Conservation (phyloP, 2,329 filamentous ascomycete genomes). For the Ophiostoma sp. region DNA sequence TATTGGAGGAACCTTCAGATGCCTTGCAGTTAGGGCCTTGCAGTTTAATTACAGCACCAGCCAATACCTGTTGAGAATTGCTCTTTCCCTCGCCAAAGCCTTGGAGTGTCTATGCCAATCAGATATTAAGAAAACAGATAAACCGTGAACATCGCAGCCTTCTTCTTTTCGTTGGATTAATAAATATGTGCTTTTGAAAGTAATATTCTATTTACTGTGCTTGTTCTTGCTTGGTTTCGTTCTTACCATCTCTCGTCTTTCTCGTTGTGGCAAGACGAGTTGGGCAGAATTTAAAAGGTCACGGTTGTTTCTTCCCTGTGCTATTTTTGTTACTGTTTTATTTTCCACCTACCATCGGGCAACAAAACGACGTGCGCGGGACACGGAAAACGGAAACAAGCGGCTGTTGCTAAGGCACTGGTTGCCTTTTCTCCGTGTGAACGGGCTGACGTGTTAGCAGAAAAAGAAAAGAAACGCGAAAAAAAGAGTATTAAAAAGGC, state of each 20-base stretch:
- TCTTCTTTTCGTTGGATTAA: background rate
- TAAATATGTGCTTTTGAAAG: background rate
- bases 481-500: background rate
- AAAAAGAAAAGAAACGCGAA: background rate
- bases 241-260: background rate
- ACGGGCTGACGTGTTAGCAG: conserved; percentile 1
- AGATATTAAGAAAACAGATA: background rate
- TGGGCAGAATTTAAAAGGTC: background rate
- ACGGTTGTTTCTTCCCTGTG: background rate
- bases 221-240: background rate
- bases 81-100: background rate
- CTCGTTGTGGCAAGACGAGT: background rate
- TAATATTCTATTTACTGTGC: background rate
- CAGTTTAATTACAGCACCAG: conserved; percentile 1
- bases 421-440: background rate
- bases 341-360: background rate
- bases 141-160: background rate
- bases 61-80: conserved; percentile 13
- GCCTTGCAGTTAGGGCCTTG: conserved; percentile 12
- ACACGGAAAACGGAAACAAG: background rate
- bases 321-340: no score
- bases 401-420: background rate
- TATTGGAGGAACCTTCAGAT: background rate
- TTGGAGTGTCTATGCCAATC: conserved; percentile 10
- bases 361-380: background rate